These are phyloP conservation scores for Ogataea hybrid DNA, from an alignment of 1,139 yeast genomes.

Conservation along the genomic window DNA sequence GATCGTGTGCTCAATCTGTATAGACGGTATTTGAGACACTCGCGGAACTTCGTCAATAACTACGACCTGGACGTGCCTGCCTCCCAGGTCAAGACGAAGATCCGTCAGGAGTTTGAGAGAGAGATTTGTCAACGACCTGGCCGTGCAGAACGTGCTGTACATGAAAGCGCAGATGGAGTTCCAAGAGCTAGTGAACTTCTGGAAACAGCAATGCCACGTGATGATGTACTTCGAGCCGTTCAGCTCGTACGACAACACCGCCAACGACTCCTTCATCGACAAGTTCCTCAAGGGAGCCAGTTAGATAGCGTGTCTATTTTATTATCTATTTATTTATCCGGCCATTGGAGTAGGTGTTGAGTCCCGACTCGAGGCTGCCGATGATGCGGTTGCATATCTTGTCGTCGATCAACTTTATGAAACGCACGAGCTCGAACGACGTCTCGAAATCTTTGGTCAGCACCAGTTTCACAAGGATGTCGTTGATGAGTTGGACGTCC, in stretches of 20 bases:
- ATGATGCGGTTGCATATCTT: constrained; percentile 26
- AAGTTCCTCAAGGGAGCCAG: constrained; percentile 65
- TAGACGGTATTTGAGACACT: constrained; percentile 68
- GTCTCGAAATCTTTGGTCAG: constrained; percentile 47
- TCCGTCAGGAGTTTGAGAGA: constrained; percentile 89
- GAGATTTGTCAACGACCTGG: constrained; percentile 70
- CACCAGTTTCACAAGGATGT: constrained; percentile 40
- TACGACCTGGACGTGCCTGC: constrained; percentile 84
- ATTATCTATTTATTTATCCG: constrained; percentile 6
- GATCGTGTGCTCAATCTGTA: constrained; percentile 66
- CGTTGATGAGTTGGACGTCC: constrained; percentile 39
- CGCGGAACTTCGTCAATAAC: constrained; percentile 49
- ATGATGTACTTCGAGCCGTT: constrained; percentile 77
- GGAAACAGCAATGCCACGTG: constrained; percentile 90
- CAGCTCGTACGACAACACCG: constrained; percentile 47
- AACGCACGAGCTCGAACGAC: constrained; percentile 46
- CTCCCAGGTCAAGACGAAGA: constrained; percentile 76
- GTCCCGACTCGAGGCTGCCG: constrained; percentile 19
- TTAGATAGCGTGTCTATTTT: constrained; percentile 5
- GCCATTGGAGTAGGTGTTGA: constrained; percentile 7
- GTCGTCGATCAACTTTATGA: constrained; percentile 44
- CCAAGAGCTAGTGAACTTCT: constrained; percentile 83
- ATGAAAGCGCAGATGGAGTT: constrained; percentile 91
- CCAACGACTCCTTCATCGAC: constrained; percentile 58
- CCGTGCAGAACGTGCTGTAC: constrained; percentile 63